Evolutionary conservation across 169 alveolate species (phyloP).

Genomic region (Cryptosporidium ubiquitum): DNA sequence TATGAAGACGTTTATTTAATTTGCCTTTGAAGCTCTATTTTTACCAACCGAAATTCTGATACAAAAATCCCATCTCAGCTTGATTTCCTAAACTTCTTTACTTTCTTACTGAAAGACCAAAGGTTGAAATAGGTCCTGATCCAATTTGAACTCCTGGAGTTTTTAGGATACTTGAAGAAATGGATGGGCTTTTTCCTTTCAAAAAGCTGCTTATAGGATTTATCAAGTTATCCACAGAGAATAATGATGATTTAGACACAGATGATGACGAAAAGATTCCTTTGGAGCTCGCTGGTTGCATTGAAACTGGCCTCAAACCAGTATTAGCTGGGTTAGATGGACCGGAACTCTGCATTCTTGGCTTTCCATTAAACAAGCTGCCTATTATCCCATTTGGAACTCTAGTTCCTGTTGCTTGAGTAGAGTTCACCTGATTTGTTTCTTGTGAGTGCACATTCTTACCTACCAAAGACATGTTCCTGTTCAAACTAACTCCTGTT

Average conservation of each 20-base stretch:
- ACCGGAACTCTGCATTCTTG: background rate
- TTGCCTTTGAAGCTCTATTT: background rate
- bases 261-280: background rate
- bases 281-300: background rate
- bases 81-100: background rate
- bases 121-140: background rate
- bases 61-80: background rate
- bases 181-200: background rate
- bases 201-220: conserved; percentile 18
- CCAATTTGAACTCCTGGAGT: background rate
- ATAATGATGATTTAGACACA: background rate
- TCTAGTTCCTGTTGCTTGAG: background rate
- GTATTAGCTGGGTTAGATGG: background rate
- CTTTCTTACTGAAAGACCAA: background rate
- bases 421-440: background rate
- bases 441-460: background rate
- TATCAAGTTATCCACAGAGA: background rate
- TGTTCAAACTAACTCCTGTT: background rate
- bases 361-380: background rate
- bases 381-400: background rate
- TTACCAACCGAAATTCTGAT: background rate
- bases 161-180: background rate
- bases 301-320: background rate
- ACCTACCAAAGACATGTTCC: background rate
- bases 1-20: background rate